Evolutionary conservation across 2,329 filamentous ascomycete species (phyloP).

Genomic region (Stachybotrys chartarum): DNA sequence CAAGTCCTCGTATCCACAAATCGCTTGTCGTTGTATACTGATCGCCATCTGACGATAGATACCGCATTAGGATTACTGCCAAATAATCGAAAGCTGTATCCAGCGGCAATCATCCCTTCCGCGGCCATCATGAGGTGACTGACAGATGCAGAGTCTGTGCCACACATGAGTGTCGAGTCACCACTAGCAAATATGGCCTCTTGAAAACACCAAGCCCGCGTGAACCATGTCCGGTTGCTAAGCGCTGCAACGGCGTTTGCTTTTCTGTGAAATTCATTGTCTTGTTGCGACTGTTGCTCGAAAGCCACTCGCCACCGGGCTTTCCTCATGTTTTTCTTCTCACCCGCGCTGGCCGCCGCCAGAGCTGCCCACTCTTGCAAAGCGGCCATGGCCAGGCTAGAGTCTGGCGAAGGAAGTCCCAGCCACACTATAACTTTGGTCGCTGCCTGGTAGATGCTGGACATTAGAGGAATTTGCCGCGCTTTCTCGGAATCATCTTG

Average conservation of each 20-base stretch:
- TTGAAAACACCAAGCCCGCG: not conserved
- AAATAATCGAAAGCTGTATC: not conserved
- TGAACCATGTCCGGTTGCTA: not conserved
- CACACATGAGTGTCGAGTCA: not conserved
- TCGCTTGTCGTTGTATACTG: not conserved
- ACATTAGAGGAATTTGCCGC: conserved; percentile 10
- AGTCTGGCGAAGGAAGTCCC: not conserved
- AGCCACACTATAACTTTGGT: conserved; percentile 8
- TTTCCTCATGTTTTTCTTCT: not conserved
- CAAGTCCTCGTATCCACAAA: not conserved
- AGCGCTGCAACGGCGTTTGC: not conserved
- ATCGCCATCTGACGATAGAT: not conserved
- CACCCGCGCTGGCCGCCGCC: not conserved
- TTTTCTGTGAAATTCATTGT: not conserved
- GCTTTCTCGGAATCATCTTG: conserved; percentile 10
- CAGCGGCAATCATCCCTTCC: not conserved
- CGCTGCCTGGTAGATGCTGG: conserved; percentile 8
- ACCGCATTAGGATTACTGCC: not conserved
- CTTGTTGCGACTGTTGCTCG: not conserved
- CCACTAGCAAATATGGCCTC: not conserved
- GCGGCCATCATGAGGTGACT: not conserved
- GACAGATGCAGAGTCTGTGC: not conserved
- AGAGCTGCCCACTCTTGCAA: not conserved
- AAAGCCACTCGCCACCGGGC: not conserved
- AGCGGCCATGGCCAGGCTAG: not conserved